Conservation (phyloP, 164 flowering plant genomes). For the Paratinospora sagittata region DNA sequence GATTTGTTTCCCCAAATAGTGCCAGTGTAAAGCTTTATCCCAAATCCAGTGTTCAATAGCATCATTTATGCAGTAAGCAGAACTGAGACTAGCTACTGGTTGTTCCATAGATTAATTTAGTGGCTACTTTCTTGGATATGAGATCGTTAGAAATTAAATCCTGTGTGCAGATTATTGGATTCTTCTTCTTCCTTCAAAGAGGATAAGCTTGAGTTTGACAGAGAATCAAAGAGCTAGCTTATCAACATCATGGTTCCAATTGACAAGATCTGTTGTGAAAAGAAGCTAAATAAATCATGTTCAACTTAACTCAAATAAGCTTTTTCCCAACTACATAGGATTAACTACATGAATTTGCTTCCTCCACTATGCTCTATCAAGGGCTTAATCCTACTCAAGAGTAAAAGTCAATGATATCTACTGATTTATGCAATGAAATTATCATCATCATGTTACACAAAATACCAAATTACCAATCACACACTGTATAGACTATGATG, state of each 20-base stretch:
- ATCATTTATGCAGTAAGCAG: not conserved
- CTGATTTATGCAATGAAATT: not conserved
- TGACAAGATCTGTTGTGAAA: not conserved
- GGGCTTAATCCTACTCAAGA: conserved; percentile 4
- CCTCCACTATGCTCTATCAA: too few species aligned
- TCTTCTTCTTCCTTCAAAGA: not conserved
- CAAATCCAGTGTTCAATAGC: too few species aligned
- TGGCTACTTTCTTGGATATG: not conserved
- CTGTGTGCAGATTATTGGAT: too few species aligned
- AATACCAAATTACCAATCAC: not conserved
- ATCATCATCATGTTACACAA: not conserved
- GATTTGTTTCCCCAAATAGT: too few species aligned
- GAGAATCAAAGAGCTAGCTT: not conserved
- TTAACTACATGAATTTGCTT: too few species aligned
- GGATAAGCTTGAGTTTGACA: not conserved
- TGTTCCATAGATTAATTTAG: not conserved
- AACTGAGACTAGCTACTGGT: not conserved
- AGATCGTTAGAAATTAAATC: not conserved
- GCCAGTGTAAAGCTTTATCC: too few species aligned
- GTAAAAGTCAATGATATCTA: not conserved
- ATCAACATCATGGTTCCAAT: not conserved
- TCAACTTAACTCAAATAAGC: too few species aligned
- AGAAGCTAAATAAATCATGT: not conserved
- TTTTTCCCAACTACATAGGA: too few species aligned
- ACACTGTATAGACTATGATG: not conserved